Percentiles rank a stretch among this genome's conserved stretches.
phyloP scores from a whole-genome alignment of 2,329 filamentous ascomycete genomes.

The Helminthosporium solani region DNA sequence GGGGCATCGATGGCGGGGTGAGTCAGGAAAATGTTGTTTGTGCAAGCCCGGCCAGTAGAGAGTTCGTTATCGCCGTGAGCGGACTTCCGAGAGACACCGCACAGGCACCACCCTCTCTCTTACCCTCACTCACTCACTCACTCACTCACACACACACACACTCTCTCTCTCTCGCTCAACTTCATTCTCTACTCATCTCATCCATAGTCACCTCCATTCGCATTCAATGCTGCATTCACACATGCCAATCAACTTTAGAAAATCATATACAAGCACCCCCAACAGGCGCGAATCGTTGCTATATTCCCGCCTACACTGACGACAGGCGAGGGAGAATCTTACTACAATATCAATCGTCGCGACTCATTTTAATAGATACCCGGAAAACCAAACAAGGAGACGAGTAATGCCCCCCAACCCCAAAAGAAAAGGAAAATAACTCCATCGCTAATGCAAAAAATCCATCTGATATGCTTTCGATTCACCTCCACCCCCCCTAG shows the following conservation, averaged over 20 bases:
- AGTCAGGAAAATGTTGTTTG: slow-evolving; percentile 13
- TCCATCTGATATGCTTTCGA: slow-evolving; percentile 13
- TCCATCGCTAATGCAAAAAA: slow-evolving; percentile 36
- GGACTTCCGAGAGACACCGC: slow-evolving; percentile 5
- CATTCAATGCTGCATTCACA: no score
- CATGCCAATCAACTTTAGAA: no score
- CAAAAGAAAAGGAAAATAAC: slow-evolving; percentile 12
- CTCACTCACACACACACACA: no score
- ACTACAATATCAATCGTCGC: slow-evolving; percentile 13
- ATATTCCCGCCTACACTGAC: slow-evolving; percentile 5
- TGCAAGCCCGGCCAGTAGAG: no score
- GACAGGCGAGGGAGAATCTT: slow-evolving; percentile 6
- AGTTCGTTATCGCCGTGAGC: slow-evolving; percentile 3
- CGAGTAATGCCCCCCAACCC: no score
- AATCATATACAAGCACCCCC: slow-evolving; percentile 8
- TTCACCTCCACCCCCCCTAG: no score
- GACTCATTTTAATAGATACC: not conserved
- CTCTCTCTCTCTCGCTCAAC: no score
- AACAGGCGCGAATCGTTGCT: slow-evolving; percentile 15
- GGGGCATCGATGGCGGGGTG: slow-evolving; percentile 26
- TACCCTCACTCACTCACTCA: no score
- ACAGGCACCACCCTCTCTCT: not conserved
- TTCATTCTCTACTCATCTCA: no score
- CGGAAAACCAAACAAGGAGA: no score
- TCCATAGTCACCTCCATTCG: no score